phyloP scores from a whole-genome alignment of 2,329 filamentous ascomycete genomes.

The Aspergillus sp. region DNA sequence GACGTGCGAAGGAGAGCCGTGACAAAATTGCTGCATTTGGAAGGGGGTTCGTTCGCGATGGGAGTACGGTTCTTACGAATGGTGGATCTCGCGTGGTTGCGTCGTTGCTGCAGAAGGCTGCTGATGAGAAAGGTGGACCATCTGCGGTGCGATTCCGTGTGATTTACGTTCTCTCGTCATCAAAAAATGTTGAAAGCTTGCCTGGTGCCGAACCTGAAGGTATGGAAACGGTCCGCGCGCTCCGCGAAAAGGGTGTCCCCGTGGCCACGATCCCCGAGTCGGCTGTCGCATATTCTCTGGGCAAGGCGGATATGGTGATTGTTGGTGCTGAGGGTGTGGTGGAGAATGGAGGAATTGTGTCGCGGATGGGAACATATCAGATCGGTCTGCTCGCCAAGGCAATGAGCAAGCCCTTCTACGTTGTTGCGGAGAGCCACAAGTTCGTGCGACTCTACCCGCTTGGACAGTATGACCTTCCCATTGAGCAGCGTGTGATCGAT shows the following conservation, averaged over 20 bases:
- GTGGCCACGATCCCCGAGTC: slow-evolving; percentile 74
- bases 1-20: slow-evolving; percentile 75
- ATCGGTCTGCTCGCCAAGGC: slow-evolving; percentile 73
- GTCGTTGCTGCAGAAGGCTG: slow-evolving; percentile 66
- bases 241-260: slow-evolving; percentile 68
- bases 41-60: slow-evolving; percentile 69
- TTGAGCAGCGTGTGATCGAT: slow-evolving; percentile 70
- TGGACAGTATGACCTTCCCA: slow-evolving; percentile 71
- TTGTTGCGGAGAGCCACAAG: slow-evolving; percentile 93
- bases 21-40: slow-evolving; percentile 76
- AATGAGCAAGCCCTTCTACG: slow-evolving; percentile 72
- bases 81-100: slow-evolving; percentile 81
- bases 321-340: slow-evolving; percentile 76
- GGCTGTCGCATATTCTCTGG: slow-evolving; percentile 71
- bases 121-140: slow-evolving; percentile 51
- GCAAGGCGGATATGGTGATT: slow-evolving; percentile 62
- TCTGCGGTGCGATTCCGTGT: slow-evolving; percentile 69
- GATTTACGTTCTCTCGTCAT: slow-evolving; percentile 60
- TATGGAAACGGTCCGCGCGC: slow-evolving; percentile 60
- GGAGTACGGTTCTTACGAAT: slow-evolving; percentile 78
- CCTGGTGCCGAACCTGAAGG: slow-evolving; percentile 51
- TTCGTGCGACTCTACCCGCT: slow-evolving; percentile 83
- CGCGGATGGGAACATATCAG: slow-evolving; percentile 77
- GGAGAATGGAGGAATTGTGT: slow-evolving; percentile 89
- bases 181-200: slow-evolving; percentile 21